These are phyloP conservation scores for Chytriomyces confervae DNA, from an alignment of 192 early-diverging fungal species.

Conservation along the genomic window DNA sequence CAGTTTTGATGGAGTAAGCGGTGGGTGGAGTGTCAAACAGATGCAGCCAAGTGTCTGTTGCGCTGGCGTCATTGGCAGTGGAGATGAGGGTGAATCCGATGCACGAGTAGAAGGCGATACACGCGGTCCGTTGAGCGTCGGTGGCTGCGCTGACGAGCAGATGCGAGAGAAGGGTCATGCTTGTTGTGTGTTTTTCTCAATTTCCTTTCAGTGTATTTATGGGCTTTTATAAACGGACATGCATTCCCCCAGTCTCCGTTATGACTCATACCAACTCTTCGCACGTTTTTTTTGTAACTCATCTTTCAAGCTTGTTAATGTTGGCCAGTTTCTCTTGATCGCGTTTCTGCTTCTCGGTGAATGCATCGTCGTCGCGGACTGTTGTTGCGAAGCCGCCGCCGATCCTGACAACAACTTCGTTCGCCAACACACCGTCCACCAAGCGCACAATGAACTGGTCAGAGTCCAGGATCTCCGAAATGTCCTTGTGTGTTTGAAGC, in stretches of 20 bases:
- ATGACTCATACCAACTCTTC: not conserved
- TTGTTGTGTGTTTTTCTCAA: not conserved
- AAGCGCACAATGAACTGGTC: conserved; percentile 39
- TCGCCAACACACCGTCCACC: conserved; percentile 7
- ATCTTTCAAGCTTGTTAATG: not conserved
- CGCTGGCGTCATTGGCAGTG: conserved; percentile 42
- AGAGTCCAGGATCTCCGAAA: not conserved
- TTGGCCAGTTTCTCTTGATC: not conserved
- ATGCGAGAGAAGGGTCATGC: conserved; percentile 43
- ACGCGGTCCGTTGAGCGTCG: conserved; percentile 35
- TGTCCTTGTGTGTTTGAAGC: not conserved
- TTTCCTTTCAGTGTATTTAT: not conserved
- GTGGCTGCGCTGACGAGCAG: conserved; percentile 40
- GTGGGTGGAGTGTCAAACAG: conserved; percentile 51
- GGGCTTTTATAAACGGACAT: not conserved
- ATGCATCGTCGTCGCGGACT: conserved; percentile 23
- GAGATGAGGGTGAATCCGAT: conserved; percentile 65
- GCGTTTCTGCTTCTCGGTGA: not conserved
- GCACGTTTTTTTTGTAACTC: not conserved
- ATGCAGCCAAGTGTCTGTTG: conserved; percentile 59
- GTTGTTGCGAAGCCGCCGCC: conserved; percentile 19
- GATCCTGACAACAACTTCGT: conserved; percentile 27
- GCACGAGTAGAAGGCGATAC: conserved; percentile 59
- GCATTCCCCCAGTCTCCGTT: not conserved
- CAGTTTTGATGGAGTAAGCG: not conserved